phyloP scores from a whole-genome alignment of 345 rosid species.

The Eucalyptus cloeziana region DNA sequence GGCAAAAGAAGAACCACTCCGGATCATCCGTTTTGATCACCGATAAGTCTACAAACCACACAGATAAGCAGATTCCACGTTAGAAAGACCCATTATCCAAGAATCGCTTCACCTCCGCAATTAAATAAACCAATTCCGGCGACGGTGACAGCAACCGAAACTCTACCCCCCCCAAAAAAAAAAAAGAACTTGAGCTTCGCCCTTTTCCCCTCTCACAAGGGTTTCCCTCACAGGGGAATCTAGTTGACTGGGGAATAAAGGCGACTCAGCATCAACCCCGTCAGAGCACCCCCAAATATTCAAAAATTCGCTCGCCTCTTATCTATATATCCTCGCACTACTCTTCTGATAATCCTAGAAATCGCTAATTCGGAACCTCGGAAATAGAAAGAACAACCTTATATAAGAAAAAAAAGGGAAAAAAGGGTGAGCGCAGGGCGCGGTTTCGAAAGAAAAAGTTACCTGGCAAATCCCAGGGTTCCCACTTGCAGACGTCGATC shows the following conservation, averaged over 20 bases:
- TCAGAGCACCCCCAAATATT: neutral
- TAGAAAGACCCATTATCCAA: neutral
- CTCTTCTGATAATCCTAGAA: neutral
- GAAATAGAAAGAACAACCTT: neutral
- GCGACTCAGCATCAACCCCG: neutral
- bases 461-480: constrained; percentile 98
- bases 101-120: neutral
- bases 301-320: neutral
- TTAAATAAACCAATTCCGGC: neutral
- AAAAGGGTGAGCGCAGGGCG: neutral
- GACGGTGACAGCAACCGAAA: neutral
- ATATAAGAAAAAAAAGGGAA: neutral
- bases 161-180: neutral
- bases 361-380: neutral
- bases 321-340: neutral
- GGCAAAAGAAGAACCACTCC: constrained; percentile 97
- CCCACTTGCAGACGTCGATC: constrained; percentile 88
- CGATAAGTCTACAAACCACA: constrained; percentile 35
- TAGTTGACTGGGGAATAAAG: constrained; percentile 5
- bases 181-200: neutral
- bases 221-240: neutral
- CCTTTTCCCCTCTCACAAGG: neutral
- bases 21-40: constrained; percentile 79
- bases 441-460: neutral
- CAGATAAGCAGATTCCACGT: neutral